A percentile compares a stretch with the other conserved stretches of the same genome.
These are phyloP conservation scores for Ogataea methanolica DNA, from an alignment of 805 yeast genomes.

Conservation along the genomic window DNA sequence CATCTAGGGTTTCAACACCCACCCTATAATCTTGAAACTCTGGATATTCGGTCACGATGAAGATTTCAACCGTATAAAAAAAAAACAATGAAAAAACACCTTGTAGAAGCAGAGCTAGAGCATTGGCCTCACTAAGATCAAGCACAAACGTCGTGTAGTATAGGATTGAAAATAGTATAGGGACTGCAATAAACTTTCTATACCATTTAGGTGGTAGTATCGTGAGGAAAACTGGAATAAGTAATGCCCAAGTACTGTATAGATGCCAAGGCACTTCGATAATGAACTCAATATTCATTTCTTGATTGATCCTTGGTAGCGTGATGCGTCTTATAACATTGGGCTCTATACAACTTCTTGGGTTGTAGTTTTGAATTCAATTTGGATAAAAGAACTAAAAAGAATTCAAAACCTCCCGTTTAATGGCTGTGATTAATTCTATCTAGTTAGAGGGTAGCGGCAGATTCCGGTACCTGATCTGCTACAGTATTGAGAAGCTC, in stretches of 20 bases:
- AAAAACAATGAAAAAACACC: conserved; percentile 8
- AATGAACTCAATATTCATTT: background rate
- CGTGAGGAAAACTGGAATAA: conserved; percentile 4
- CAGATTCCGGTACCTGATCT: too few relatives aligned
- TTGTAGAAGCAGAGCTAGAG: conserved; percentile 7
- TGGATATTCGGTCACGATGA: conserved; percentile 12
- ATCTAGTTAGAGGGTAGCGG: too few relatives aligned
- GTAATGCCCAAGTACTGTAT: conserved; percentile 5
- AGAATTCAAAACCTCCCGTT: too few relatives aligned
- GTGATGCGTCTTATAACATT: too few relatives aligned
- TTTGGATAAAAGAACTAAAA: too few relatives aligned
- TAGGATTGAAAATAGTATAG: conserved; percentile 5
- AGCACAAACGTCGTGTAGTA: conserved; percentile 3
- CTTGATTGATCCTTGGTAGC: background rate
- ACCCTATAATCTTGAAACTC: conserved; percentile 11
- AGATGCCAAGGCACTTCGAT: background rate
- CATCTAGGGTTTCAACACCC: conserved; percentile 4
- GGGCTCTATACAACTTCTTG: too few relatives aligned
- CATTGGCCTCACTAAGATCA: background rate
- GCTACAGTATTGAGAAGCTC: too few relatives aligned
- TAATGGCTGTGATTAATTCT: too few relatives aligned
- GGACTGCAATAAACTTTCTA: conserved; percentile 10
- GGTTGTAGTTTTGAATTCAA: too few relatives aligned
- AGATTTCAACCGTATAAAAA: conserved; percentile 9
- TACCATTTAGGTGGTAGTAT: conserved; percentile 10